Conservation (phyloP, 2,329 filamentous ascomycete species). For the Neonectria hederae region DNA sequence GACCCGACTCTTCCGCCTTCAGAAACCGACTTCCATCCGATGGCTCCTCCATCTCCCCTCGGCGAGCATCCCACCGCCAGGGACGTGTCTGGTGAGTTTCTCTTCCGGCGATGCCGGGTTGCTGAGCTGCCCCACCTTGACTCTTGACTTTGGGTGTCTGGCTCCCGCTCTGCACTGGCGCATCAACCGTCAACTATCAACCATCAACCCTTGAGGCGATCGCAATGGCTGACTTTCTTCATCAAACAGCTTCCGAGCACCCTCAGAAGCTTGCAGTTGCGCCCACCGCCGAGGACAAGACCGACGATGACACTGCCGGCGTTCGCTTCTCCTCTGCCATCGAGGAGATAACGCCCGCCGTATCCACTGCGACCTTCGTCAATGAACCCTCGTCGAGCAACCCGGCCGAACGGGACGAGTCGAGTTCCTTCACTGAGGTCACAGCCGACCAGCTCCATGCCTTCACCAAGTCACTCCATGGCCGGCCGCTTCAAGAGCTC, state of each 20-base stretch:
- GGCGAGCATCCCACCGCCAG: conserved; percentile 32
- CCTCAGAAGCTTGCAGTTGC: conserved; percentile 20
- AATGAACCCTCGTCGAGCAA: conserved; percentile 38
- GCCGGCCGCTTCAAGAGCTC: conserved; percentile 79
- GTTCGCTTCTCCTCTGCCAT: conserved; percentile 79
- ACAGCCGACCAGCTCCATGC: conserved; percentile 73
- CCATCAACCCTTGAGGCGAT: conserved; percentile 17
- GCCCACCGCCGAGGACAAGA: conserved; percentile 18
- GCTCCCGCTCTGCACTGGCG: conserved; percentile 13
- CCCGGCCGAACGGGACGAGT: conserved; percentile 32
- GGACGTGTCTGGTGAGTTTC: conserved; percentile 39
- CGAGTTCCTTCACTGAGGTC: conserved; percentile 52
- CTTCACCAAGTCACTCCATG: conserved; percentile 77
- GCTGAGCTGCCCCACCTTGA: conserved; percentile 40
- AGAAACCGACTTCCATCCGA: conserved; percentile 27
- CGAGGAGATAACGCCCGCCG: conserved; percentile 68
- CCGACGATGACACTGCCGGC: conserved; percentile 50
- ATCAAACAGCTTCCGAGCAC: conserved; percentile 25
- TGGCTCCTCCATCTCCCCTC: conserved; percentile 34
- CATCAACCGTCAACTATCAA: conserved; percentile 15
- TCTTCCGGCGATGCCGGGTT: conserved; percentile 39
- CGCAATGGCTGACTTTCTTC: conserved; percentile 35
- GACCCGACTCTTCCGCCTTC: conserved; percentile 20
- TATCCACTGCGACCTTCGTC: conserved; percentile 52
- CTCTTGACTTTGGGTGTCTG: conserved; percentile 5